Evolutionary conservation across 2,329 filamentous ascomycete genomes (phyloP), one percentile per base, ranked within the genome.

Genomic region (Ophioceras dolichostomum): DNA sequence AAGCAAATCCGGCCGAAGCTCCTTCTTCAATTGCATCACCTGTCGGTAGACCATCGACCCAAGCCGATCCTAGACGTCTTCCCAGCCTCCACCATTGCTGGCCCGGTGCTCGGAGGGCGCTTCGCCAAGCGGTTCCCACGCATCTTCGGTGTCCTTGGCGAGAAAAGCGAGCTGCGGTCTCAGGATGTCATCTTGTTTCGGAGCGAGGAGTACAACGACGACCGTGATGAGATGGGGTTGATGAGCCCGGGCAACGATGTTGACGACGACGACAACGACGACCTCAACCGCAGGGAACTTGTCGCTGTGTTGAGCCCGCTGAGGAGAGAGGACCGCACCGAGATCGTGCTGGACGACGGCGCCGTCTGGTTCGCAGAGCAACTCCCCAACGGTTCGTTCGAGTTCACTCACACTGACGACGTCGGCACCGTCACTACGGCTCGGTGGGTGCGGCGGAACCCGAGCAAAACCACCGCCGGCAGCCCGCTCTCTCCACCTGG

Each of bases 21-120:
- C 14, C 60, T 86, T 5, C 65, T 88, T 5, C 83, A 89, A 54
- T 61, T 88, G 13, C 83, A 87, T 49, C 68, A 73, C 40, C 54
- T 85, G n/a, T 64, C 69, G 2, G 58, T 66, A 29, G 68, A 74
- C 42, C 64, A 64, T 13, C 71, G 82, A 18, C 79, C 80, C 0
- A 67, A 67, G 36, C 83, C 83, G 1, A 70, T 74, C 4, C 76
- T 84, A 44, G 83, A 89, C 47, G 73, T 85, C n/a, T 69, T 86
- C 30, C 80, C 82, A 0, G 75, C 78, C 2, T 73, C 71, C n/a
- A 62, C 71, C 12, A 61, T 80, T 29, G 60, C 68, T 32, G 58
- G 70, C 41, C 70, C 76, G 5, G 22, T 26, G 7, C 17, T 29
- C 14, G 34, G 34, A 13, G 34, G 34, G 12, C 65, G 68, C 14